Evolutionary conservation across 2,329 filamentous ascomycete species (phyloP).

Genomic region (Trichoderma citrinoviride): DNA sequence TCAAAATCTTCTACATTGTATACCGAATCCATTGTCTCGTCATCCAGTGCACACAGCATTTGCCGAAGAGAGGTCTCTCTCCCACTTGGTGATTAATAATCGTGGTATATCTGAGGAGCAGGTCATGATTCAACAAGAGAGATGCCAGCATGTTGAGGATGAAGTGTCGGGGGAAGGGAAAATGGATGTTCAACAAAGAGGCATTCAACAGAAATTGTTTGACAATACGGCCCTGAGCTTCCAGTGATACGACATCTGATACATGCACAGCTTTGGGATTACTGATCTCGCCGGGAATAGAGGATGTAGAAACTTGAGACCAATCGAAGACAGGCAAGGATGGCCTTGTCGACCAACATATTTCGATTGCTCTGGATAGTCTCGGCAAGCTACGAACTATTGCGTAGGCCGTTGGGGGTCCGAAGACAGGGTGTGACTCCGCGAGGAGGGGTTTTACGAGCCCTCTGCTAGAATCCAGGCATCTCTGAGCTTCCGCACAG

Average conservation of each 20-base stretch:
- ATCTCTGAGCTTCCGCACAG: background rate
- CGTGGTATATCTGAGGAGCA: background rate
- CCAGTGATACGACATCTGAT: background rate
- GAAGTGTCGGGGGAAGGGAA: background rate
- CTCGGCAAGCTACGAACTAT: background rate
- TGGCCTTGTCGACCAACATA: background rate
- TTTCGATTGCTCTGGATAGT: background rate
- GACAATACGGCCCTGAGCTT: background rate
- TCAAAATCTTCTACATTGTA: background rate
- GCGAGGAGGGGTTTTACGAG: background rate
- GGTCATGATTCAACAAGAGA: background rate
- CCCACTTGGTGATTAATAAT: constrained; percentile 2
- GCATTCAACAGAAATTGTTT: background rate
- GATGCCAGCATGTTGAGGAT: background rate
- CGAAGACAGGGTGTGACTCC: background rate
- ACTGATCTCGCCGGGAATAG: background rate
- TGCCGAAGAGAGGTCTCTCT: background rate
- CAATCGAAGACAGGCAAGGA: background rate
- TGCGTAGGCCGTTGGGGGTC: background rate
- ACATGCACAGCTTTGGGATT: background rate
- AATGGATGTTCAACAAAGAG: no score
- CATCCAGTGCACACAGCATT: background rate
- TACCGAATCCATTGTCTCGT: background rate
- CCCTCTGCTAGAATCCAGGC: background rate
- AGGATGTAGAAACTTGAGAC: background rate